Evolutionary conservation across 139 green algal species (phyloP), one percentile per base, ranked within the genome.

Genomic region (Deuterostichococcus epilithicus): DNA sequence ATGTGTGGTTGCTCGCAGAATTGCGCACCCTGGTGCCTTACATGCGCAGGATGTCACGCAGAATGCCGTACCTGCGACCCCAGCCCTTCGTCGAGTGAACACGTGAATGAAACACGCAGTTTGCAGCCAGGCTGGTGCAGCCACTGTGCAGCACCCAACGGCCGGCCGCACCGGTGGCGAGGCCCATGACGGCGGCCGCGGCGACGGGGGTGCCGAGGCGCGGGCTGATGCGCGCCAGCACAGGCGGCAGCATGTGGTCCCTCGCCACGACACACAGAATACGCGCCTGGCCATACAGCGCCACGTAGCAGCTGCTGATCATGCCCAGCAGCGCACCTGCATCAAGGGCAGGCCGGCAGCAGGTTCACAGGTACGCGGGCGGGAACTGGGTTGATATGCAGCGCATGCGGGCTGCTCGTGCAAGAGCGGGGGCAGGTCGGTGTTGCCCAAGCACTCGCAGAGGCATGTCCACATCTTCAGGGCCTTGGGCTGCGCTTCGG

Each of bases 191-290:
- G 26, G 68, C 32, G 8, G 68, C 39, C 22, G 68, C 68, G 35
- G 59, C 18, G 10, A 37, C 35, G 34, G 68, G 68, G 1, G 68
- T 73, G 35, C 68, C 68, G 1, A 73, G 39, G 18, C 35, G 34
- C 22, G 68, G 35, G 68, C 68, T 73, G 35, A 73, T 73, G 35
- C 35, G 35, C 18, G 68, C 68, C 69, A 95, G 76, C 74, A 80
- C 86, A 2, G 76, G 69, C 1, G 91, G 85, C 8, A 94, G 69
- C 47, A 96, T 85, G 58, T 82, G 59, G 75, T 90, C 79, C 2
- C 91, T 58, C 30, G 83, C 88, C 59, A 96, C 79, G n/a, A 88
- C 85, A 42, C 91, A 82, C 75, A 88, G 89, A 60, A 96, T 88
- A 60, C 91, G 81, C 30, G 88, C 84, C 75, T 92, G 83, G 4